These are phyloP conservation scores for Suillus subalutaceus DNA, from an alignment of 768 basidiomycete genomes.

Conservation along the genomic window DNA sequence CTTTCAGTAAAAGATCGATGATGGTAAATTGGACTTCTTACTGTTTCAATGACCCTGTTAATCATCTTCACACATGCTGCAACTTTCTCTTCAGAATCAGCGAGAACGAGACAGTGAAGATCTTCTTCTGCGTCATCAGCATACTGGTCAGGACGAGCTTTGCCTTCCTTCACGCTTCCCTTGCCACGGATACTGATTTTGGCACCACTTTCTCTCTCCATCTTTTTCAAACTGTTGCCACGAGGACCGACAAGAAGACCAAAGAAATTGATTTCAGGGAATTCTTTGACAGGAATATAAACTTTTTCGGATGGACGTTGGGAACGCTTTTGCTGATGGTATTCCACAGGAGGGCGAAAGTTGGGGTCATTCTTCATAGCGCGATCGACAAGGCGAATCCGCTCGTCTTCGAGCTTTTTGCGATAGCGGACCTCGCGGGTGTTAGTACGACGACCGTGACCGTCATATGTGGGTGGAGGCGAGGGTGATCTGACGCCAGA, in stretches of 20 bases:
- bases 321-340: conserved; percentile 92
- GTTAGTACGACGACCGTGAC: conserved; percentile 96
- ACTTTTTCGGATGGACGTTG: conserved; percentile 97
- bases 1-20: conserved; percentile 1
- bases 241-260: conserved; percentile 97
- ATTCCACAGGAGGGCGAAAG: conserved; percentile 96
- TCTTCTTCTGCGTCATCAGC: conserved; percentile 99
- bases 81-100: conserved; percentile 92
- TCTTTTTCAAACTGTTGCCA: conserved; percentile 98
- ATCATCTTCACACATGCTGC: conserved; percentile 90
- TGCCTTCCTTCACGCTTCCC: conserved; percentile 98
- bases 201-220: conserved; percentile 97
- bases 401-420: conserved; percentile 92
- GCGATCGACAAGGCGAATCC: conserved; percentile 89
- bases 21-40: conserved; percentile 38
- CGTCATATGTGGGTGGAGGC: conserved; percentile 96
- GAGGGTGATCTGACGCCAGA: conserved; percentile 76
- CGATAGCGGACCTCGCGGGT: conserved; percentile 98
- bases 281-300: conserved; percentile 99
- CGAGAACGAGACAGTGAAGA: conserved; percentile 95
- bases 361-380: conserved; percentile 98
- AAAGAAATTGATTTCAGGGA: conserved; percentile 99
- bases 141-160: conserved; percentile 91
- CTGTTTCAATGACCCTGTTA: conserved; percentile 97
- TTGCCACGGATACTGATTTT: conserved; percentile 99